Percentiles rank a stretch among this genome's conserved stretches.
These are phyloP conservation scores for Xylaria polymorpha DNA, from an alignment of 2,329 filamentous ascomycete genomes.

Conservation along the genomic window DNA sequence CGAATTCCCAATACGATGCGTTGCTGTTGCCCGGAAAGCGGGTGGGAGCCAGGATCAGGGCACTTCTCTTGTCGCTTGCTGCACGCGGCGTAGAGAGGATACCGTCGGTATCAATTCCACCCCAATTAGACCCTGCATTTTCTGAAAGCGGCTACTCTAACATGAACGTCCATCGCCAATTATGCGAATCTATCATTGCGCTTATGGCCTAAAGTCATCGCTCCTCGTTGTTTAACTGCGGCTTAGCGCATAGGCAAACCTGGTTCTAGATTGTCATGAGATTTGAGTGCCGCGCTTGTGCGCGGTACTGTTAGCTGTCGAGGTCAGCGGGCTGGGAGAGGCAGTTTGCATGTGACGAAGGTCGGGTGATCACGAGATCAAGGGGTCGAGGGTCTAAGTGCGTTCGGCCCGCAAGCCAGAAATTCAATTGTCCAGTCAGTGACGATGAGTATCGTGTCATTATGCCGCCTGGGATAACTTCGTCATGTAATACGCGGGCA, in stretches of 20 bases:
- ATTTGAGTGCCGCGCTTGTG: slow-evolving; percentile 20
- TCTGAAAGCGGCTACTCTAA: slow-evolving; percentile 35
- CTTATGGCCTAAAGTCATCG: neutral
- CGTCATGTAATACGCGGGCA: slow-evolving; percentile 22
- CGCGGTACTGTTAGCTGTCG: slow-evolving; percentile 26
- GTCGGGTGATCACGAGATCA: slow-evolving; percentile 32
- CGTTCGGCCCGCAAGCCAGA: slow-evolving; percentile 24
- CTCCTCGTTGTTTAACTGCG: neutral
- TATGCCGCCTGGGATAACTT: slow-evolving; percentile 8
- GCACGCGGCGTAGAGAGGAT: neutral
- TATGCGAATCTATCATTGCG: slow-evolving; percentile 22
- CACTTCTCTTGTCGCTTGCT: slow-evolving; percentile 15
- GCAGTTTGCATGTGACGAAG: slow-evolving; percentile 38
- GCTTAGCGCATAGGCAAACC: neutral
- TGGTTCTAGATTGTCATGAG: slow-evolving; percentile 11
- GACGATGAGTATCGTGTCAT: slow-evolving; percentile 19
- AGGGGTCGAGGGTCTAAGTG: slow-evolving; percentile 19
- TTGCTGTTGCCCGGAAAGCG: slow-evolving; percentile 4
- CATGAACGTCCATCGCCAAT: slow-evolving; percentile 16
- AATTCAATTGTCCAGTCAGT: slow-evolving; percentile 18
- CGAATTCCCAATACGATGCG: neutral
- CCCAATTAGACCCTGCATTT: slow-evolving; percentile 18
- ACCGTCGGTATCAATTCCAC: slow-evolving; percentile 3
- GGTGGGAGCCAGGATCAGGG: slow-evolving; percentile 17
- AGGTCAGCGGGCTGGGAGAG: slow-evolving; percentile 18